Base-by-base conservation (phyloP, 2,329 filamentous ascomycete genomes). In the Botrytis pseudocinerea region DNA sequence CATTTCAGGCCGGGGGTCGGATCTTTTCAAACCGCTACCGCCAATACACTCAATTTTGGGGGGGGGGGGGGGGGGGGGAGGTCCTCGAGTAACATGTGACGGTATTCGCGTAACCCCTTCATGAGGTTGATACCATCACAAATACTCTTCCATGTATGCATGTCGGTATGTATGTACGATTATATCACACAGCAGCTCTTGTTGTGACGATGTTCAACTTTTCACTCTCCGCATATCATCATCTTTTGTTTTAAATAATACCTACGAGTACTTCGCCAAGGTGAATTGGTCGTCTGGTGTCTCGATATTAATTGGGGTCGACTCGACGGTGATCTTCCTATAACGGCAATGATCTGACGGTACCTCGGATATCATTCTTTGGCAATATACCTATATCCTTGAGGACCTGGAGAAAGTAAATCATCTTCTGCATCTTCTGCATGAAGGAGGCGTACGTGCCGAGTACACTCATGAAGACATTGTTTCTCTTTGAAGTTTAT, bases 21-120 rank as follows among this genome's bases (percentile, higher is more conserved):
- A 57, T 59, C 48, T 57, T 68, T 42, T 28, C 12, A 28, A 38
- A 68, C 48, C 48, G 38, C 32, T 22, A 57, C 48, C 48, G 48
- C n/a, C 35, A 25, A 57, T 69, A 25, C 4, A n/a, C 38, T 38
- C 48, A 28, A 42, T 32, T 42, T 42, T 48, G 8, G 48, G n/a
- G n/a, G n/a, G n/a, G n/a, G n/a, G n/a, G n/a, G n/a, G n/a, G n/a
- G n/a, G n/a, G n/a, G n/a, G n/a, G n/a, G n/a, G 25, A 25, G 38
- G 32, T 54, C 9, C 18, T 68, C 48, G 35, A 42, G 65, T 57
- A 68, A 32, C 35, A 18, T 40, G 22, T 42, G 65, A 42, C 25
- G 65, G 48, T n/a, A 57, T 57, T 69, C 65, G 65, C 65, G 48
- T 59, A 69, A 69, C 65, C 65, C 65, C 65, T 57, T 69, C 65